Conservation (phyloP, 2,329 filamentous ascomycete species). For the Fonsecaea erecta region DNA sequence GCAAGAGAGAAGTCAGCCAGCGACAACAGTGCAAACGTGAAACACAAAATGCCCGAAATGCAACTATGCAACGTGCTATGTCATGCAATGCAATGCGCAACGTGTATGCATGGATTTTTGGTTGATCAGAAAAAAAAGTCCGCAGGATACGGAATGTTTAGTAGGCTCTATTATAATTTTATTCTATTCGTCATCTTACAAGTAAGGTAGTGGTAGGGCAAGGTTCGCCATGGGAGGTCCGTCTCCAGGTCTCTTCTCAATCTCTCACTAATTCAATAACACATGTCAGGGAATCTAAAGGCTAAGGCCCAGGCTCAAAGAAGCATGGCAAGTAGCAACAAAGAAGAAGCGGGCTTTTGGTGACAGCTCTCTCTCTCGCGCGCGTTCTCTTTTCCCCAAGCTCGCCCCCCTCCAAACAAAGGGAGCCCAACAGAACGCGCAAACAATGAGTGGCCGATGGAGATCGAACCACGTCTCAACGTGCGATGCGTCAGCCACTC, state of each 20-base stretch:
- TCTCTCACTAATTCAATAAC: background rate
- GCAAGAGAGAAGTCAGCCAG: background rate
- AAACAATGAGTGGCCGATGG: background rate
- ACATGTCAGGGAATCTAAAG: slow-evolving; percentile 1
- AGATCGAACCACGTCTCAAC: slow-evolving; percentile 18
- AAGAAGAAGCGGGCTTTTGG: background rate
- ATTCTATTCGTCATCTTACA: background rate
- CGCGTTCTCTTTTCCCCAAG: background rate
- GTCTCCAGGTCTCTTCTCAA: background rate
- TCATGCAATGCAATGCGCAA: background rate
- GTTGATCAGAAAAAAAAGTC: background rate
- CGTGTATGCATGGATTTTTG: slow-evolving; percentile 2
- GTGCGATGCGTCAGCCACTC: slow-evolving; percentile 16
- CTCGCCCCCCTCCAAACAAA: background rate
- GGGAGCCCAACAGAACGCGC: background rate
- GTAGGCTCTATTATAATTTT: background rate
- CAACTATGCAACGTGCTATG: background rate
- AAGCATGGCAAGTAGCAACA: background rate
- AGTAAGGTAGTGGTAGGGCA: background rate
- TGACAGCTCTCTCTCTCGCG: background rate
- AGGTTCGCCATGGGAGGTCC: background rate
- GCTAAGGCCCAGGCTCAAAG: background rate
- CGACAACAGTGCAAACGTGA: background rate
- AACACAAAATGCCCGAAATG: background rate
- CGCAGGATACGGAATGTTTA: background rate